Evolutionary conservation across 345 rosid genomes (phyloP), one percentile per base, ranked within the genome.

Genomic region (Barbarea vulgaris): DNA sequence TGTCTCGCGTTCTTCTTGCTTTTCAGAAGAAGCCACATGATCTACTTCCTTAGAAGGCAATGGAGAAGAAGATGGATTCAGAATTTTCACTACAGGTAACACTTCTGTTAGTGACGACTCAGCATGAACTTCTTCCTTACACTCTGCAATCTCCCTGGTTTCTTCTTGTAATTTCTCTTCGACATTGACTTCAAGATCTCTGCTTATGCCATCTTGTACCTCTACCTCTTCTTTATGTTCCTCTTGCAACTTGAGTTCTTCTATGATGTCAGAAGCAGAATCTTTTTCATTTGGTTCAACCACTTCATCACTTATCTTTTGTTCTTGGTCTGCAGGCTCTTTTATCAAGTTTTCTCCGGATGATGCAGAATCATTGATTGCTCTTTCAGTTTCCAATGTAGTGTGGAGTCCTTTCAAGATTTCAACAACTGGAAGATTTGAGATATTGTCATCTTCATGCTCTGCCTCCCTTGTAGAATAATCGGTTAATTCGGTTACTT

Each of bases 371-470:
- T 54, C 70, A 31, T 18, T 44, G 51, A 14, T 25, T 47, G 7
- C 55, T 64, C 73, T 58, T 63, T 77, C 72, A 7, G 5, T 56
- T 60, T 55, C 80, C 18, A 81, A 44, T 15, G 69, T 42, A 37
- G 21, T 64, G 14, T 72, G 70, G 25, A 74, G 66, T 70, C 36
- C 65, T 77, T 67, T 80, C 73, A 80, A 68, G 54, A 75, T 62
- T 57, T 59, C 77, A 69, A 77, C 78, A 31, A 70, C 66, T 65
- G 79, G 70, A 42, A 74, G 52, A 69, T 41, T 63, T 37, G 79
- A 72, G 39, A 30, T 36, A 47, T 34, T 64, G 28, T 44, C 62
- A 64, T 62, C 69, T 44, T 55, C 69, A 33, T 81, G 70, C 15
- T 74, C 75, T 66, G 28, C 63, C 15, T 69, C 74, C 51, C 13